These are phyloP conservation scores for Akebia trifoliata DNA, from an alignment of 164 flowering plant genomes.

Conservation along the genomic window DNA sequence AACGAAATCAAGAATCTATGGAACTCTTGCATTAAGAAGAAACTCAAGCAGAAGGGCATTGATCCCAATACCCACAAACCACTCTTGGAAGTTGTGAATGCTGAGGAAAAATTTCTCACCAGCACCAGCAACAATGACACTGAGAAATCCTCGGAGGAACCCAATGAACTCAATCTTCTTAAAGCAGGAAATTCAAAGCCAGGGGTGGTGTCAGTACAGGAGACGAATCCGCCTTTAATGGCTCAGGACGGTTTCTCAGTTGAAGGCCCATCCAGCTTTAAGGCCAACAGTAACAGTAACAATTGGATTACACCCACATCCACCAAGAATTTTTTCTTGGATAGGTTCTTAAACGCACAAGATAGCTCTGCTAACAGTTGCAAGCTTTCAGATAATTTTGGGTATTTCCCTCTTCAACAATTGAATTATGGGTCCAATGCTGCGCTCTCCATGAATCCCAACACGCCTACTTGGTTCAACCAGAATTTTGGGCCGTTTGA, in stretches of 20 bases:
- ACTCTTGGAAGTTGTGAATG: conserved; percentile 46
- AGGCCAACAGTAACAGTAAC: conserved; percentile 11
- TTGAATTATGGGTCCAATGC: conserved; percentile 30
- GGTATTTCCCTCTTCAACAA: conserved; percentile 41
- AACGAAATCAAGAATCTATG: conserved; percentile 88
- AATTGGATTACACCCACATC: conserved; percentile 10
- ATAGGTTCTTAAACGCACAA: conserved; percentile 31
- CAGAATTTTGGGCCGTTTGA: conserved; percentile 30
- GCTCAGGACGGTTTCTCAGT: conserved; percentile 14
- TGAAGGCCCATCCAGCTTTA: conserved; percentile 21
- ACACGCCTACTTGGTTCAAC: conserved; percentile 30
- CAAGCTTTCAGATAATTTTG: conserved; percentile 33
- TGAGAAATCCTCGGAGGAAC: conserved; percentile 25
- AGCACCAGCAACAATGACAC: conserved; percentile 4
- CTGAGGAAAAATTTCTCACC: conserved; percentile 23
- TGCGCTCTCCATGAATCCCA: conserved; percentile 20
- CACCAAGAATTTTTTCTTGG: conserved; percentile 49
- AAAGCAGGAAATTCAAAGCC: conserved; percentile 22
- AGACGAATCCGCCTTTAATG: conserved; percentile 16
- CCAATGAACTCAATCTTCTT: conserved; percentile 32
- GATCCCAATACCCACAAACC: conserved; percentile 87
- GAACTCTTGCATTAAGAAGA: conserved; percentile 92
- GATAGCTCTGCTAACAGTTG: conserved; percentile 36
- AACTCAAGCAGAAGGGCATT: conserved; percentile 81
- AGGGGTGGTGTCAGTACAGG: conserved; percentile 4